Evolutionary conservation across 108 stramenopile genomes (phyloP).

Genomic region (Cyclostephanos tholiformis): DNA sequence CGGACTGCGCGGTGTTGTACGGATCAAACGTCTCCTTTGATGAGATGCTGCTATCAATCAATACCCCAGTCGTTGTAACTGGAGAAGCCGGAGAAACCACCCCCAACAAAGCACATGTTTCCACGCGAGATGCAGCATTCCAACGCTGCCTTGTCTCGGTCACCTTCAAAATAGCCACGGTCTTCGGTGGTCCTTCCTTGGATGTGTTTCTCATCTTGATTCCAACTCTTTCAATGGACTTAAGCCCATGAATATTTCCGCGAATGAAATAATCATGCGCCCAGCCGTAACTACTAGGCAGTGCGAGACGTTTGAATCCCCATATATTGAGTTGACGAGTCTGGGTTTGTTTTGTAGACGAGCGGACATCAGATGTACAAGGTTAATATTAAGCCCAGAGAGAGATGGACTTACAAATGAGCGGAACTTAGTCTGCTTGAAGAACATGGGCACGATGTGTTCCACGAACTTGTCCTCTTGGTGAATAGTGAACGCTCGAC

Average conservation of each 20-base stretch:
- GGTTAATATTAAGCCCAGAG: background rate
- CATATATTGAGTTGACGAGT: slow-evolving; percentile 9
- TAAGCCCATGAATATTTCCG: background rate
- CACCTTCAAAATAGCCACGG: background rate
- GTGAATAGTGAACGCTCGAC: slow-evolving; percentile 3
- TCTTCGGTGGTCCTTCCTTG: background rate
- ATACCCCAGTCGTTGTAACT: too few species aligned
- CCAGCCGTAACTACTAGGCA: background rate
- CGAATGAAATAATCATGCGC: background rate
- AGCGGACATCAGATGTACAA: background rate
- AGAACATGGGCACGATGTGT: slow-evolving; percentile 5
- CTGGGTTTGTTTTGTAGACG: background rate
- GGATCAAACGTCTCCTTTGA: too few species aligned
- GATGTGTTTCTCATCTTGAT: background rate
- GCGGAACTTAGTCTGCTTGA: slow-evolving; percentile 14
- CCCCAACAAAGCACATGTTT: too few species aligned
- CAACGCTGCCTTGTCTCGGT: background rate
- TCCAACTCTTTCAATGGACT: background rate
- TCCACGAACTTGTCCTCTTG: background rate
- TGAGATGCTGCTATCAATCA: too few species aligned
- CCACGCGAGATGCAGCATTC: too few species aligned
- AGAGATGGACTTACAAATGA: slow-evolving; percentile 10
- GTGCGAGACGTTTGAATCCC: slow-evolving; percentile 1
- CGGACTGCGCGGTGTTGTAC: background rate
- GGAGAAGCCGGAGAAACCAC: too few species aligned